These are phyloP conservation scores for Penicillium malachiteum DNA, from an alignment of 495 filamentous ascomycete genomes.

Conservation along the genomic window DNA sequence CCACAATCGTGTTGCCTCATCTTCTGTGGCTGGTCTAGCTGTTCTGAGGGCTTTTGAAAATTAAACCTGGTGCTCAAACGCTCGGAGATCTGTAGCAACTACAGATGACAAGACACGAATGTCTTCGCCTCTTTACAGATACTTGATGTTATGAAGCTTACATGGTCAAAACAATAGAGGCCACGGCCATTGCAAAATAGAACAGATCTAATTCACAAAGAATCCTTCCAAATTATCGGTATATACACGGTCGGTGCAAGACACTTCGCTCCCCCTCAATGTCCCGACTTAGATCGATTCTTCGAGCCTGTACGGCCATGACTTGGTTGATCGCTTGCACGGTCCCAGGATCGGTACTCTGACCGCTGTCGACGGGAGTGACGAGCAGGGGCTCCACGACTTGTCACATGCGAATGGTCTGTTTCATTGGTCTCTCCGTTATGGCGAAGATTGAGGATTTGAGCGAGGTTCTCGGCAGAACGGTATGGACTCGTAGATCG, in stretches of 20 bases:
- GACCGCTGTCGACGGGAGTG: constrained; percentile 20
- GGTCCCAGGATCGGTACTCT: constrained; percentile 20
- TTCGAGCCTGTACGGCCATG: constrained; percentile 24
- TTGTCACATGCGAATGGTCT: constrained; percentile 18
- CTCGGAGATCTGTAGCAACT: not conserved
- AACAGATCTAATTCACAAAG: too few relatives aligned
- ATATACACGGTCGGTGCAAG: not conserved
- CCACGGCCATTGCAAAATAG: not conserved
- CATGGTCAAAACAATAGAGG: too few relatives aligned
- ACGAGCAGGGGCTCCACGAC: constrained; percentile 19
- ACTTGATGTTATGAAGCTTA: too few relatives aligned
- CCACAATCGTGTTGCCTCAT: constrained; percentile 52
- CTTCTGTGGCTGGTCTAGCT: constrained; percentile 56
- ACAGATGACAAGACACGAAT: too few relatives aligned
- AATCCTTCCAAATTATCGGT: too few relatives aligned
- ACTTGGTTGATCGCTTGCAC: constrained; percentile 9
- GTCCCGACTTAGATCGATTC: constrained; percentile 21
- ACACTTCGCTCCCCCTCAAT: constrained; percentile 10
- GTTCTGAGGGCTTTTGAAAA: constrained; percentile 63
- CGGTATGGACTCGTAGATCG: constrained; percentile 12
- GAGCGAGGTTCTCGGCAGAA: constrained; percentile 13
- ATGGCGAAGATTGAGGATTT: constrained; percentile 6
- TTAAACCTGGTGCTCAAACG: too few relatives aligned
- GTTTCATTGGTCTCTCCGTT: constrained; percentile 6
- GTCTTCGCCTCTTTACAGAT: too few relatives aligned